Evolutionary conservation across 345 rosid species (phyloP).

Genomic region (Excoecaria cochinchinensis): DNA sequence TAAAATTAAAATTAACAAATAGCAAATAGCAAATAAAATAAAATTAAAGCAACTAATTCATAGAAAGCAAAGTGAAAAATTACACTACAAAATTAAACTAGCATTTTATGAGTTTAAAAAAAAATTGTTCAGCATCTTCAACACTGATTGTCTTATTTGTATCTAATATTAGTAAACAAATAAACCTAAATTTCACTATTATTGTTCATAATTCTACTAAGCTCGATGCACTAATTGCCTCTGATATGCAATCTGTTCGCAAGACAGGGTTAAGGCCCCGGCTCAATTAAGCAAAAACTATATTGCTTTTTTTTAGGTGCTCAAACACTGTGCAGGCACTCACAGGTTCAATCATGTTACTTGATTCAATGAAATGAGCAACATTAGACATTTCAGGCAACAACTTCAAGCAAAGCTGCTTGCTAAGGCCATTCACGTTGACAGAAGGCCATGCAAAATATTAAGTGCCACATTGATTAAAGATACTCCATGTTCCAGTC

Average conservation of each 20-base stretch:
- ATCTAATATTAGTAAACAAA: no score
- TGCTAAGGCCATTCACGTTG: slow-evolving; percentile 49
- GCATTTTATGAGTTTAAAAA: no score
- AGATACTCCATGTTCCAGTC: neutral
- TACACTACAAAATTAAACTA: no score
- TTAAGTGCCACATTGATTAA: no score
- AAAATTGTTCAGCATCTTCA: no score
- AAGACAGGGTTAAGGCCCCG: slow-evolving; percentile 43
- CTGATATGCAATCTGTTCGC: slow-evolving; percentile 48
- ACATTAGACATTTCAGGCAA: slow-evolving; percentile 57
- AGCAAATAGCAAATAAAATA: no score
- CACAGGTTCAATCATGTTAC: slow-evolving; percentile 18
- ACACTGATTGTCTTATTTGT: no score
- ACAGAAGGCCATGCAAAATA: neutral
- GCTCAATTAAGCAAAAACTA: slow-evolving; percentile 57
- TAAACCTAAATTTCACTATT: no score
- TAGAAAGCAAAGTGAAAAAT: no score
- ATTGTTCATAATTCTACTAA: no score
- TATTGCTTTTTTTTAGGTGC: slow-evolving; percentile 56
- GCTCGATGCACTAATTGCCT: slow-evolving; percentile 79
- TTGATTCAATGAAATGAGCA: slow-evolving; percentile 44
- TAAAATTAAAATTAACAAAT: no score
- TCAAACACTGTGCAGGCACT: slow-evolving; percentile 43
- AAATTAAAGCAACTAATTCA: no score
- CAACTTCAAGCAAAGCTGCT: slow-evolving; percentile 62